These are phyloP conservation scores for Stemphylium vesicarium DNA, from an alignment of 2,329 filamentous ascomycete genomes.

Conservation along the genomic window DNA sequence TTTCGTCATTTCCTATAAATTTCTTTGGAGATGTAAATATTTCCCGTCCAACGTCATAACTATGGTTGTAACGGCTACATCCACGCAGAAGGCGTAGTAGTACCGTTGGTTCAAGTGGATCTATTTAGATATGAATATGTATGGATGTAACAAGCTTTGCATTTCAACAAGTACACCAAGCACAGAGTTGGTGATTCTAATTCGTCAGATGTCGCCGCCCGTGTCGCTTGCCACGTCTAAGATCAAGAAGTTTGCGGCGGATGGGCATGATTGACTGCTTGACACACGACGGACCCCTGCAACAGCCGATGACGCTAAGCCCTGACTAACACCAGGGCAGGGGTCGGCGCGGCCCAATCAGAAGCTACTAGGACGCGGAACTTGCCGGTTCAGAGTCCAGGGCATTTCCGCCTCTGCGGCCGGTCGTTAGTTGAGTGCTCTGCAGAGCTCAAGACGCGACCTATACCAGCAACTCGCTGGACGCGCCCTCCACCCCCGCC, in stretches of 20 bases:
- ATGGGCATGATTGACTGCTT: background rate
- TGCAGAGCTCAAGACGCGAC: conserved; percentile 38
- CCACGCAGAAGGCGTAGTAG: no score
- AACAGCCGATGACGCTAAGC: conserved; percentile 12
- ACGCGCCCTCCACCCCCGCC: conserved; percentile 37
- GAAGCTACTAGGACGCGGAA: background rate
- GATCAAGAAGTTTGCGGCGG: background rate
- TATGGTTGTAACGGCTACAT: background rate
- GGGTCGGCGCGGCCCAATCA: conserved; percentile 11
- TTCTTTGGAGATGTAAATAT: no score
- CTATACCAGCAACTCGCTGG: conserved; percentile 34
- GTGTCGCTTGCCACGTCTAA: no score
- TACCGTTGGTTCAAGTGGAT: no score
- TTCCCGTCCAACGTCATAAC: background rate
- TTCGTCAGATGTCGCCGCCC: no score
- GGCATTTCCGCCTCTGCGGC: conserved; percentile 10
- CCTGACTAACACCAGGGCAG: background rate
- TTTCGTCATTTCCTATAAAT: no score
- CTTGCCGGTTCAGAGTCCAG: conserved; percentile 11
- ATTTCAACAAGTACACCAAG: no score
- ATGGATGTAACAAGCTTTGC: no score
- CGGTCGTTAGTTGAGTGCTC: conserved; percentile 16
- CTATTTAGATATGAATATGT: no score
- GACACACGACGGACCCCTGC: conserved; percentile 1
- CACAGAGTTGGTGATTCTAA: no score